Evolutionary conservation across 805 yeast species (phyloP), one percentile per base, ranked within the genome.

Genomic region (Danielia reshetovae): DNA sequence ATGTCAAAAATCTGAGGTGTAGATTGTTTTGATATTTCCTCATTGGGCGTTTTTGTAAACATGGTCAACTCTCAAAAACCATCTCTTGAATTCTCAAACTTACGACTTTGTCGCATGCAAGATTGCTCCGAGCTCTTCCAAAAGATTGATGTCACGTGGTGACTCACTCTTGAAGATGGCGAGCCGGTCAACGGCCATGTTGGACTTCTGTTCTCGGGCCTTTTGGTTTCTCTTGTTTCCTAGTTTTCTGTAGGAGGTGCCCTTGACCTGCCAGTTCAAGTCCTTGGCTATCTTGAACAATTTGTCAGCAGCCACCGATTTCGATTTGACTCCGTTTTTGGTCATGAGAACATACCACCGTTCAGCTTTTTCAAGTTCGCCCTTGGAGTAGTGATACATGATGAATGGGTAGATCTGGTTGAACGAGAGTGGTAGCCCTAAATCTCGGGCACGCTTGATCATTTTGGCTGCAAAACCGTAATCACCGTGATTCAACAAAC

Each of bases 351-450:
- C 47, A 42, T 62, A 67, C 72, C 72, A 67, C 10, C 51, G 24
- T 27, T 58, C 54, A 3, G 71, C 68, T n/a, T 32, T 40, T 2
- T 54, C 51, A 39, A 38, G 42, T 30, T 65, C 65, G 9, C 50
- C 46, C 14, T 56, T 46, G 14, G 40, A 36, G 39, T 62, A 61
- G 41, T 67, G 70, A 41, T 55, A 59, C 40, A 47, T 46, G 12
- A 67, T 58, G 25, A 67, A 60, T 1, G 73, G 71, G 33, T 51
- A 61, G 1, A 65, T 41, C 34, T 65, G 72, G 36, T 60, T 57
- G 45, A 66, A 63, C 0, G 70, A 53, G 16, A 61, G 51, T n/a
- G 70, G 67, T 9, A 62, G 31, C 3, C 51, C 50, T 13, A 36
- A 33, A 4, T 47, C 38, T 9, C 63, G 43, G 7, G 62, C 56